Conservation (phyloP, 345 rosid species). For the Eucalyptus tenuipes region DNA sequence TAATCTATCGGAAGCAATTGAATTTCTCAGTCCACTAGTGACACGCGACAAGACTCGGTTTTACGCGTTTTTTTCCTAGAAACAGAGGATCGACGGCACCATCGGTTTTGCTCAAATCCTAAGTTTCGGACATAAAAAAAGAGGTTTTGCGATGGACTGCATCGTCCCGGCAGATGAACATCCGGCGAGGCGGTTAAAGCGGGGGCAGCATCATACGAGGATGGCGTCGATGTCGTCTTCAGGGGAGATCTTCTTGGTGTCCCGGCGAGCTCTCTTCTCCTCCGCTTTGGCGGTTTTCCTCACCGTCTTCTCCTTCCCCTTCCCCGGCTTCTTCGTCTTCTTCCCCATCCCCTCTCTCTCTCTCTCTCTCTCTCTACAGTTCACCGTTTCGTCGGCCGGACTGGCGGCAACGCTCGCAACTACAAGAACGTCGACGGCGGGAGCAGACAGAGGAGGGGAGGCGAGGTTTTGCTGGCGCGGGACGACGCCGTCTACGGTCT, state of each 20-base stretch:
- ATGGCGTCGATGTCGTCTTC: constrained; percentile 96
- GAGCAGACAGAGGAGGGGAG: not conserved
- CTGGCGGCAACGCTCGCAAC: not conserved
- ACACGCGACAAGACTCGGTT: not conserved
- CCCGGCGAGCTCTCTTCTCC: constrained; percentile 80
- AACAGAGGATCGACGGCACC: not conserved
- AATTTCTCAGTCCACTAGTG: not conserved
- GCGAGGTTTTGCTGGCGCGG: not conserved
- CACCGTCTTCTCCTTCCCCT: constrained; percentile 92
- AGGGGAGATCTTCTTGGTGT: constrained; percentile 72
- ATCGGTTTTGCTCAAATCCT: not conserved
- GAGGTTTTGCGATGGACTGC: not conserved
- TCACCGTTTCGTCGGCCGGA: not conserved
- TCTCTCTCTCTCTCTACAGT: not conserved
- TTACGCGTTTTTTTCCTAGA: not conserved
- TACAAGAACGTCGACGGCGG: not conserved
- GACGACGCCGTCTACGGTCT: no score
- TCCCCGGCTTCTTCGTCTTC: constrained; percentile 86
- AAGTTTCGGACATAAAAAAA: not conserved
- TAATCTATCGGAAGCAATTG: not conserved
- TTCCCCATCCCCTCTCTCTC: constrained; percentile 49
- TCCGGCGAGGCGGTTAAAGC: not conserved
- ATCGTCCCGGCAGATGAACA: not conserved
- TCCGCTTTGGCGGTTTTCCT: constrained; percentile 79
- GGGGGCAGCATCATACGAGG: not conserved